Conservation (phyloP, 2,329 filamentous ascomycete species). For the Aspergillus cejpii region DNA sequence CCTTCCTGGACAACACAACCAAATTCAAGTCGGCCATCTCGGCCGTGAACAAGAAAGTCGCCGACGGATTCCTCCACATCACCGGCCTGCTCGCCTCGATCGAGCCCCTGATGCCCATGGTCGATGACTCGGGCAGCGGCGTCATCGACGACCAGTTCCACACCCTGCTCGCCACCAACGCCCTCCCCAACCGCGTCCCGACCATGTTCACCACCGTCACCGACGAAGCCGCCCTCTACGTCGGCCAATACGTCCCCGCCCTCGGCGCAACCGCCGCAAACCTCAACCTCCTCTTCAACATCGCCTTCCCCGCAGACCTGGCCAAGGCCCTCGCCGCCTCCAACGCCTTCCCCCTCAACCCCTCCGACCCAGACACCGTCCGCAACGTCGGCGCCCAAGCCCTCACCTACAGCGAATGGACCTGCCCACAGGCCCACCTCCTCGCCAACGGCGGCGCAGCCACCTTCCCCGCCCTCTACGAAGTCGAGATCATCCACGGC, state of each 20-base stretch:
- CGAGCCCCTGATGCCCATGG: constrained; percentile 24
- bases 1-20: constrained; percentile 20
- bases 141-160: constrained; percentile 27
- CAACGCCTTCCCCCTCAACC: constrained; percentile 11
- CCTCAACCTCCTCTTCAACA: constrained; percentile 13
- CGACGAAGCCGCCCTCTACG: constrained; percentile 21
- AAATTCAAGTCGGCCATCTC: constrained; percentile 9
- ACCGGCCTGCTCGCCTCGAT: constrained; percentile 14
- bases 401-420: constrained; percentile 9
- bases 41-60: constrained; percentile 7
- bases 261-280: constrained; percentile 7
- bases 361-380: constrained; percentile 14
- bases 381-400: constrained; percentile 13
- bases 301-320: constrained; percentile 14
- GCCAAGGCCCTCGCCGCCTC: constrained; percentile 11
- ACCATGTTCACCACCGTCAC: constrained; percentile 25
- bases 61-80: constrained; percentile 14
- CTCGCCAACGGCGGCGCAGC: not conserved
- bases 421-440: constrained; percentile 8
- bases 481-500: constrained; percentile 18
- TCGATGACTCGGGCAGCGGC: constrained; percentile 21
- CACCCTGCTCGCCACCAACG: constrained; percentile 13
- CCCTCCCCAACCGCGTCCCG: constrained; percentile 23
- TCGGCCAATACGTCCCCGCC: constrained; percentile 7
- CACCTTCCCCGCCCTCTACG: constrained; percentile 18